phyloP scores from a whole-genome alignment of 176 grass and related monocot species.

The Thalia dealbata region DNA sequence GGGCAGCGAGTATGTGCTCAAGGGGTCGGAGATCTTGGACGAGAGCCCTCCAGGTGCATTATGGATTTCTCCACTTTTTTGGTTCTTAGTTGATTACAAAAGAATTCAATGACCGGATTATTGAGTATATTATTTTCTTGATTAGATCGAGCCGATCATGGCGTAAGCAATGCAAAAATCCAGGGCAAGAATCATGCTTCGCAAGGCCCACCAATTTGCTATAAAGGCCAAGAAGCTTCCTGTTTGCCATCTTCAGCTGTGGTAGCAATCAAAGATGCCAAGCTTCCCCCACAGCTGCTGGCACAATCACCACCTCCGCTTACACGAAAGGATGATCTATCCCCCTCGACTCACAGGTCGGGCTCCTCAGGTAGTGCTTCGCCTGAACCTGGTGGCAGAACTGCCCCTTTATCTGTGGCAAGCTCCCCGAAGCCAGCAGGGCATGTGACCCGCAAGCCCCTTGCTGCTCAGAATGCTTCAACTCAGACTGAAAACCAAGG shows the following conservation, averaged over 20 bases:
- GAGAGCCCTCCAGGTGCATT: slow-evolving; percentile 16
- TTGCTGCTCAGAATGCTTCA: slow-evolving; percentile 57
- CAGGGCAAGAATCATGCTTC: slow-evolving; percentile 16
- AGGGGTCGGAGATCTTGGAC: slow-evolving; percentile 26
- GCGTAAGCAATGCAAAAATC: slow-evolving; percentile 11
- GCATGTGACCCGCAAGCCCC: slow-evolving; percentile 46
- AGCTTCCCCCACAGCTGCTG: slow-evolving; percentile 1
- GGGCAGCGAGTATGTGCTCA: slow-evolving; percentile 27
- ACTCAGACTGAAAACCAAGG: slow-evolving; percentile 68
- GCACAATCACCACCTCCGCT: not conserved
- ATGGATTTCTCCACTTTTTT: not conserved
- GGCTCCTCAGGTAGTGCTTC: slow-evolving; percentile 13
- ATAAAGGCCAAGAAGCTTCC: slow-evolving; percentile 22
- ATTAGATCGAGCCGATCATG: slow-evolving; percentile 21
- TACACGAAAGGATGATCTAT: slow-evolving; percentile 9
- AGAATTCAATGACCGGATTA: not conserved
- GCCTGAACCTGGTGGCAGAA: slow-evolving; percentile 8
- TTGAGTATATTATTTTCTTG: not conserved
- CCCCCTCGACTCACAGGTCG: slow-evolving; percentile 4
- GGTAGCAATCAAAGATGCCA: slow-evolving; percentile 24
- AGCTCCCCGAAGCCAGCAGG: slow-evolving; percentile 48
- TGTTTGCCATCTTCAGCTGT: slow-evolving; percentile 25
- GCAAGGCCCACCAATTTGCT: slow-evolving; percentile 11
- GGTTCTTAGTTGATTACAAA: not conserved
- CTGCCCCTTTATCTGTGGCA: slow-evolving; percentile 31